Conservation (phyloP, 1,284 basidiomycete genomes). For the Trametes pubescens region DNA sequence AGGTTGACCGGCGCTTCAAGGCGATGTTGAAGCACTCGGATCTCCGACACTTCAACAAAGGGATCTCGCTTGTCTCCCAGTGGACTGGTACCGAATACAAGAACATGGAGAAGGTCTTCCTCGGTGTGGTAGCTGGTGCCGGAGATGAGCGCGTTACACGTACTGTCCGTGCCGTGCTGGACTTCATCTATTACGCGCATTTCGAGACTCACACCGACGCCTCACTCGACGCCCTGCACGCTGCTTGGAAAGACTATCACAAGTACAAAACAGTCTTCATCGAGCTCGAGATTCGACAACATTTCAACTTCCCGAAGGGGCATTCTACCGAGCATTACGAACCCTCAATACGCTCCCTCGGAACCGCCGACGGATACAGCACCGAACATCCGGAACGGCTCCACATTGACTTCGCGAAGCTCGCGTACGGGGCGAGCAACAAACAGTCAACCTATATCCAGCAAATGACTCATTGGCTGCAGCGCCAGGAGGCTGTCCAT, state of each 20-base stretch:
- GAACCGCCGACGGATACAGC: slow-evolving; percentile 36
- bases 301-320: slow-evolving; percentile 44
- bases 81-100: slow-evolving; percentile 41
- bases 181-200: slow-evolving; percentile 41
- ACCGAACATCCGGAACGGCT: slow-evolving; percentile 38
- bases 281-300: slow-evolving; percentile 25
- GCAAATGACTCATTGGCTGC: slow-evolving; percentile 37
- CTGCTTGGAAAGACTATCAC: slow-evolving; percentile 34
- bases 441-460: slow-evolving; percentile 25
- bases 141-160: slow-evolving; percentile 32
- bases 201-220: slow-evolving; percentile 31
- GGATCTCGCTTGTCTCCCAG: slow-evolving; percentile 36
- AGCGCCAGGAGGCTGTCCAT: slow-evolving; percentile 26
- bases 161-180: slow-evolving; percentile 36
- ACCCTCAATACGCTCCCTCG: slow-evolving; percentile 27
- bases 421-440: slow-evolving; percentile 34
- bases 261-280: slow-evolving; percentile 37
- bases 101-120: slow-evolving; percentile 38
- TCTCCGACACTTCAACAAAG: slow-evolving; percentile 38
- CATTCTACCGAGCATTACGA: slow-evolving; percentile 38
- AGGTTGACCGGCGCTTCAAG: slow-evolving; percentile 39
- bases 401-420: slow-evolving; percentile 40
- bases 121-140: slow-evolving; percentile 34
- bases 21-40: slow-evolving; percentile 28
- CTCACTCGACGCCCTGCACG: slow-evolving; percentile 24